Base-by-base conservation (phyloP, 352 stramenopile species). In the Pythium brassicae region DNA sequence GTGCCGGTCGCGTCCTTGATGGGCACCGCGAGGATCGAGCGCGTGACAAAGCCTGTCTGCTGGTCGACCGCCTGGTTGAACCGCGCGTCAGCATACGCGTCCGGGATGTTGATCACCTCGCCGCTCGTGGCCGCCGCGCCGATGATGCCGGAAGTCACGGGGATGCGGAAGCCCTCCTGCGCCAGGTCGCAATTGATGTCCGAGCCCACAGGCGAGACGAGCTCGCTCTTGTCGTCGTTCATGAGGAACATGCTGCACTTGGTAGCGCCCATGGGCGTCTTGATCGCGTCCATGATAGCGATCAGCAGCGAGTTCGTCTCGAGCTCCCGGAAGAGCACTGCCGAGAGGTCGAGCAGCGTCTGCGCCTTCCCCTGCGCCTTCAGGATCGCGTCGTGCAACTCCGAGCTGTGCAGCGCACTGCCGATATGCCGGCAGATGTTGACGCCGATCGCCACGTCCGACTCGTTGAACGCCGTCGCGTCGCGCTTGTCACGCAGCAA, bases 11-110 rank as follows among this genome's bases (percentile, higher is more conserved):
- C 67, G 65, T 94, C 81, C 40, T 86, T 86, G 23, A 97, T 87
- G 0, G 89, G 88, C 20, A 96, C 73, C 0, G 74, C 84, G 26
- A 97, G 66, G 26, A 97, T 72, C 20, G 71, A 82, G 26, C 78
- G 79, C 9, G 83, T 94, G 17, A 76, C 50, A 46, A 87, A 94
- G 15, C 82, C 82, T 12, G 74, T 84, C 22, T 75, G 69, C 23
- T 68, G 57, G 57, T 92, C 82, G n/a, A 83, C 60, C 10, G 72
- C 66, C 12, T 69, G 62, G 47, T 90, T 86, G 64, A 92, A 92
- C 15, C 83, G 73, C 1, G 61, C 34, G 42, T 92, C 80, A 3
- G 69, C 29, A 56, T 91, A 89, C 5, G 73, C 76, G 56, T 95
- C 87, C 0, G 69, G 70, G 4, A 96, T 59, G 57, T 96, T 95